These are phyloP conservation scores for Ichthyophthirius multifiliis DNA, from an alignment of 169 alveolate genomes.

Conservation along the genomic window DNA sequence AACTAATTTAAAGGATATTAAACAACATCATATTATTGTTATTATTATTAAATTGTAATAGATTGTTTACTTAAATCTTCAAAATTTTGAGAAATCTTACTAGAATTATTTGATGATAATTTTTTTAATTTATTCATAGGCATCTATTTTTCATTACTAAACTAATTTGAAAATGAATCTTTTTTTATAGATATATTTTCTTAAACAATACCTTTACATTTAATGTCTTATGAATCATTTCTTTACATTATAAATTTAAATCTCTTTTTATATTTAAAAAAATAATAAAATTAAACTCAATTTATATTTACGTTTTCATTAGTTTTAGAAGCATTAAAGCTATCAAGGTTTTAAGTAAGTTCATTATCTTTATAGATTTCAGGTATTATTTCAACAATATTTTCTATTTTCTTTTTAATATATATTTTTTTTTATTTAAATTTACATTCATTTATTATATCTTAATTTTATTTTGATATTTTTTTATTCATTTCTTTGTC, in stretches of 20 bases:
- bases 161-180: constrained; percentile 5
- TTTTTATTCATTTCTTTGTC: background rate
- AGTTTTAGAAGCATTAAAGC: background rate
- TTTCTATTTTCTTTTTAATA: background rate
- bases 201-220: constrained; percentile 1
- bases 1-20: no score
- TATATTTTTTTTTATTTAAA: background rate
- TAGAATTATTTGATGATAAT: constrained; percentile 21
- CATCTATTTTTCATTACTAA: constrained; percentile 17
- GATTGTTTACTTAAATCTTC: no score
- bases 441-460: background rate
- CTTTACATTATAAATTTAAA: background rate
- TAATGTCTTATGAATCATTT: constrained; percentile 14
- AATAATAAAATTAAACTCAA: background rate
- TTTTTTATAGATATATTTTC: background rate
- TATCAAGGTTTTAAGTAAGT: background rate
- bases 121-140: constrained; percentile 29
- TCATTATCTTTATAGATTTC: background rate
- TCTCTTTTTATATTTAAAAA: background rate
- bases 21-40: no score
- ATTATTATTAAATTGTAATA: no score
- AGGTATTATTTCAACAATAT: background rate
- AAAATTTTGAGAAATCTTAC: no score
- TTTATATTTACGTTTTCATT: background rate
- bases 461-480: background rate